Evolutionary conservation across 2,329 filamentous ascomycete genomes (phyloP).

Genomic region (Apiospora arundinis): DNA sequence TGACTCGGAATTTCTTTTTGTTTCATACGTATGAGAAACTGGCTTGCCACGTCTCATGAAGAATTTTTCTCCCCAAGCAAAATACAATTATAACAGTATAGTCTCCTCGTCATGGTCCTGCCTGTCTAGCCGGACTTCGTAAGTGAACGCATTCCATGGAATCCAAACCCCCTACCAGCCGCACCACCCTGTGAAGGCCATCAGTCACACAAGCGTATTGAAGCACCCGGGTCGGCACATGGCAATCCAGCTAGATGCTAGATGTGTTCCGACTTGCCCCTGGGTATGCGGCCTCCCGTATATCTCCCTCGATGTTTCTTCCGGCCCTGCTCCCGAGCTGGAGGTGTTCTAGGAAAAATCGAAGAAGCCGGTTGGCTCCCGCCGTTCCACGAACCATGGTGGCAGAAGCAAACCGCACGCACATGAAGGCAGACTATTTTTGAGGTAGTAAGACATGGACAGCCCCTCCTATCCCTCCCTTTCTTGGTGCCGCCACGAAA

Average conservation of each 20-base stretch:
- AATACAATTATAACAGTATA: not conserved
- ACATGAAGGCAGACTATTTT: not conserved
- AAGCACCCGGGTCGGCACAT: not conserved
- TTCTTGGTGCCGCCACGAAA: not conserved
- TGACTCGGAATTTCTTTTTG: not conserved
- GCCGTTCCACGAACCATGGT: not conserved
- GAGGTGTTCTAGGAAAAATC: not conserved
- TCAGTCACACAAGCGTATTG: not conserved
- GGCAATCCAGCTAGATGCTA: not conserved
- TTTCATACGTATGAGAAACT: not conserved
- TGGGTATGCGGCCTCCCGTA: conserved; percentile 6
- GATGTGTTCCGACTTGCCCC: not conserved
- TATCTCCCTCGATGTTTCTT: not conserved
- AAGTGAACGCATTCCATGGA: not conserved
- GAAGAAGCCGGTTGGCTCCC: not conserved
- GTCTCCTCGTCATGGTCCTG: not conserved
- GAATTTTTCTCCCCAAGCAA: not conserved
- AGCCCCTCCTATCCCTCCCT: not conserved
- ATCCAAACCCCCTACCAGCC: not conserved
- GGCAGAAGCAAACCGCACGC: not conserved
- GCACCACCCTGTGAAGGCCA: not conserved
- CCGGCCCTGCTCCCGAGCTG: not conserved
- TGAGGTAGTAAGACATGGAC: not conserved
- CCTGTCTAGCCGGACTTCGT: not conserved
- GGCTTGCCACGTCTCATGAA: not conserved